These are phyloP conservation scores for Clitoria ternatea DNA, from an alignment of 306 rosid species.

Conservation along the genomic window DNA sequence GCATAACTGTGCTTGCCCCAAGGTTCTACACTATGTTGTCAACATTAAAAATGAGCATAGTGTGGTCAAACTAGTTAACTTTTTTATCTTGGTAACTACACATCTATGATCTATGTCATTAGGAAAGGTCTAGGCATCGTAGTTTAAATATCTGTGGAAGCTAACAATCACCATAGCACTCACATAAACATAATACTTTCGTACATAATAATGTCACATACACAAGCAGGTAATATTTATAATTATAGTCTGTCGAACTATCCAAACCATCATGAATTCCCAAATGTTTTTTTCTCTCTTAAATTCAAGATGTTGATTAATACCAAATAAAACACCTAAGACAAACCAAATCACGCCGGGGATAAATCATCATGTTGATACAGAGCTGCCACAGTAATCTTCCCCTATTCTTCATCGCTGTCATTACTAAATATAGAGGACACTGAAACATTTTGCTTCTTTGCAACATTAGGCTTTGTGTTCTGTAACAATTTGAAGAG, in stretches of 20 bases:
- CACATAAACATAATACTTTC: background rate
- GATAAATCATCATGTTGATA: conserved; percentile 14
- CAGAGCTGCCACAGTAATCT: conserved; percentile 2
- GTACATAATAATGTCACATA: background rate
- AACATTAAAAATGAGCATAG: background rate
- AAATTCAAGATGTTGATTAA: background rate
- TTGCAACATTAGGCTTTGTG: conserved; percentile 50
- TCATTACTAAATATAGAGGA: conserved; percentile 67
- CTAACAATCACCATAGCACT: background rate
- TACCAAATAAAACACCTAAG: background rate
- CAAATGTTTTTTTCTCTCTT: background rate
- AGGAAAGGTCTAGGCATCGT: background rate
- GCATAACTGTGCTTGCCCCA: too few species aligned
- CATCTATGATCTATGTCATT: background rate
- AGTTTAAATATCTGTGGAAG: background rate
- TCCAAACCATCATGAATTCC: background rate
- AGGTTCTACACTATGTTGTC: background rate
- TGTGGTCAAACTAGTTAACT: background rate
- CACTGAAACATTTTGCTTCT: conserved; percentile 48
- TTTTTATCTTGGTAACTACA: background rate
- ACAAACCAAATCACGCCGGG: background rate
- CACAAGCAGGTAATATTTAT: background rate
- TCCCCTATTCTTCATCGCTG: conserved; percentile 60
- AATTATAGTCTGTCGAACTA: background rate
- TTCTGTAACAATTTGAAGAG: conserved; percentile 33